Evolutionary conservation across 208 protist genomes (phyloP).

Genomic region (Vickermania spadyakhi): DNA sequence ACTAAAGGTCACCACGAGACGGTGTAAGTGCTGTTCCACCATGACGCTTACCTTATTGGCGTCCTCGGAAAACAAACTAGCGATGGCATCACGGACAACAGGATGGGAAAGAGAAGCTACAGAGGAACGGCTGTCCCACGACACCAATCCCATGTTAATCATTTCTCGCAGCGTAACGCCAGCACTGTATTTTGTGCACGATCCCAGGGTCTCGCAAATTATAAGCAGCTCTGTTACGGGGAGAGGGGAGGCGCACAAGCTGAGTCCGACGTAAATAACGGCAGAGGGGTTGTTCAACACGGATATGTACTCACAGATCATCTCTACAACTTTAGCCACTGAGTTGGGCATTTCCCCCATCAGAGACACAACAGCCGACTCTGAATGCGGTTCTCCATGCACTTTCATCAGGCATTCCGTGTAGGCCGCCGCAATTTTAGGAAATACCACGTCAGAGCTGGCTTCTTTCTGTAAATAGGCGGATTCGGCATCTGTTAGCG

Average conservation of each 20-base stretch:
- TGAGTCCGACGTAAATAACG: slow-evolving; percentile 42
- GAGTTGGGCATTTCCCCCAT: slow-evolving; percentile 47
- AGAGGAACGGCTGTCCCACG: slow-evolving; percentile 24
- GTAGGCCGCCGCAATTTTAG: slow-evolving; percentile 39
- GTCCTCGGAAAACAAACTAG: slow-evolving; percentile 28
- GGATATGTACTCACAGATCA: slow-evolving; percentile 28
- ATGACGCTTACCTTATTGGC: slow-evolving; percentile 52
- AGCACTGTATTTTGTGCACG: slow-evolving; percentile 47
- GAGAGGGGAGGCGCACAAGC: slow-evolving; percentile 38
- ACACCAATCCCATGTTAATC: slow-evolving; percentile 45
- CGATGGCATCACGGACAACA: slow-evolving; percentile 26
- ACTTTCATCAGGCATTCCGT: slow-evolving; percentile 22
- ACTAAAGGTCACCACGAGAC: slow-evolving; percentile 58
- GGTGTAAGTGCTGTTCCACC: slow-evolving; percentile 69
- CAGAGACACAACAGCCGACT: slow-evolving; percentile 34
- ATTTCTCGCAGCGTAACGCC: slow-evolving; percentile 55
- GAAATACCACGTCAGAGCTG: slow-evolving; percentile 37
- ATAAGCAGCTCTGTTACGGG: slow-evolving; percentile 57
- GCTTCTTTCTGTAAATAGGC: slow-evolving; percentile 67
- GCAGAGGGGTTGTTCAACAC: slow-evolving; percentile 29
- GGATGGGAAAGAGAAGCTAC: slow-evolving; percentile 34
- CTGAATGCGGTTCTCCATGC: slow-evolving; percentile 15
- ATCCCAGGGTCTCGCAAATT: slow-evolving; percentile 69
- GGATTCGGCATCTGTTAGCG: slow-evolving; percentile 40
- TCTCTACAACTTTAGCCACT: slow-evolving; percentile 28